Conservation (phyloP, 805 yeast genomes). For the Hanseniaspora singularis region DNA sequence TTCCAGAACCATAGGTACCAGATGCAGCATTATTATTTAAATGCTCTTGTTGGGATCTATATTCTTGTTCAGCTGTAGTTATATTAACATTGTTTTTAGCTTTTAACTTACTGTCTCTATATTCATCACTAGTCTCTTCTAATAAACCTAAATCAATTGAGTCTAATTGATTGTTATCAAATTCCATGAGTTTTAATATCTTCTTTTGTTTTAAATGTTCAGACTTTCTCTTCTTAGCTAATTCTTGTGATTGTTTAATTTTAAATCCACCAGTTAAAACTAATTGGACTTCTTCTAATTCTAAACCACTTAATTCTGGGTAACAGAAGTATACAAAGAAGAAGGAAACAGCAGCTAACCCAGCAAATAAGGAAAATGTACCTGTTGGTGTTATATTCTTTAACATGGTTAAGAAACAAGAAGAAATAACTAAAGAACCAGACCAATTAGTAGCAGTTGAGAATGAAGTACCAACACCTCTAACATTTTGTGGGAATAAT, state of each 20-base stretch:
- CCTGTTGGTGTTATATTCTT: constrained; percentile 89
- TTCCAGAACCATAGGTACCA: not conserved
- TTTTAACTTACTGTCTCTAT: constrained; percentile 1
- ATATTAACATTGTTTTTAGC: constrained; percentile 1
- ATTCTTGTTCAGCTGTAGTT: constrained; percentile 10
- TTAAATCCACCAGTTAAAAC: constrained; percentile 77
- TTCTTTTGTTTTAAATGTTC: constrained; percentile 15
- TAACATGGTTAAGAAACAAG: constrained; percentile 90
- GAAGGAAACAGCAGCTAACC: constrained; percentile 58
- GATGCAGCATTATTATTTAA: constrained; percentile 1
- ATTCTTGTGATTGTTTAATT: constrained; percentile 48
- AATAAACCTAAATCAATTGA: constrained; percentile 8
- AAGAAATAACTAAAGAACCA: constrained; percentile 80
- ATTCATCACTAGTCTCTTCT: constrained; percentile 10
- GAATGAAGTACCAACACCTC: constrained; percentile 83
- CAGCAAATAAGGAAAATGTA: constrained; percentile 84
- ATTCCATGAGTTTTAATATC: constrained; percentile 14
- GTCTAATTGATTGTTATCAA: constrained; percentile 14
- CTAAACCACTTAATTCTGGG: constrained; percentile 85
- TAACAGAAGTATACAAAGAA: constrained; percentile 69
- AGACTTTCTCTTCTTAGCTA: constrained; percentile 38
- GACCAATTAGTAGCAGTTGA: constrained; percentile 94
- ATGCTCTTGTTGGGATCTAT: constrained; percentile 11
- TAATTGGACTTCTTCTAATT: constrained; percentile 80
- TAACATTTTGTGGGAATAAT: constrained; percentile 81